These are phyloP conservation scores for Bassia scoparia DNA, from an alignment of 148 eudicot genomes.

Conservation along the genomic window DNA sequence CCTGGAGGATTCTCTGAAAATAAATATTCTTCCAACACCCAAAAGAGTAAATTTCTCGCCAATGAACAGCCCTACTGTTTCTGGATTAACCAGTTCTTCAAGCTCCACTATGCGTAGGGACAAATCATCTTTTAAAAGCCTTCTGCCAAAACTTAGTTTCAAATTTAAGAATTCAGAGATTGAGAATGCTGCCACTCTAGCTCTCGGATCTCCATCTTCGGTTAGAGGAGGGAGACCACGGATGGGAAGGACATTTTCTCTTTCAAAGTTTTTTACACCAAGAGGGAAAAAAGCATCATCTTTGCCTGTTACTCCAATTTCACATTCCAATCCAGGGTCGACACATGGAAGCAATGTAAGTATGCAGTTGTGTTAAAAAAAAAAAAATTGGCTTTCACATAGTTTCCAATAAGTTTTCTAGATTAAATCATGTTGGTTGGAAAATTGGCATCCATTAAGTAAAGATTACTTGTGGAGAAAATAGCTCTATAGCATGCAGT, in stretches of 20 bases:
- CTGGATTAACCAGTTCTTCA: constrained; percentile 38
- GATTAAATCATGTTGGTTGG: background rate
- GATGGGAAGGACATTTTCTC: constrained; percentile 54
- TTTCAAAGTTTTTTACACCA: constrained; percentile 52
- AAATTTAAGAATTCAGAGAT: constrained; percentile 60
- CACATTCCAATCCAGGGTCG: constrained; percentile 90
- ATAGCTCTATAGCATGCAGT: background rate
- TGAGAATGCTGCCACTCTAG: constrained; percentile 63
- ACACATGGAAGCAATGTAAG: constrained; percentile 60
- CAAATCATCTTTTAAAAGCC: constrained; percentile 57
- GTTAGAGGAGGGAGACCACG: constrained; percentile 39
- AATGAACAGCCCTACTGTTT: constrained; percentile 48
- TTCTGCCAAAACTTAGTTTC: constrained; percentile 80
- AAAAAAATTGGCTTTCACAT: background rate
- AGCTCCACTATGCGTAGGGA: constrained; percentile 41
- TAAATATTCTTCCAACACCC: constrained; percentile 59
- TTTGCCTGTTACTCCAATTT: constrained; percentile 65
- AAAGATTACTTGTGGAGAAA: background rate
- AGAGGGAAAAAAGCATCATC: constrained; percentile 64
- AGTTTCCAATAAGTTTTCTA: background rate
- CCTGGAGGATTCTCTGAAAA: constrained; percentile 51
- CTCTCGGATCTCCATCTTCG: constrained; percentile 59
- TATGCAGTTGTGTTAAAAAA: constrained; percentile 7
- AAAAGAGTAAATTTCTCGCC: constrained; percentile 77
- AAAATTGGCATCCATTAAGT: background rate